Evolutionary conservation across 768 basidiomycete genomes (phyloP).

Genomic region (Tylopilus subfusipes): DNA sequence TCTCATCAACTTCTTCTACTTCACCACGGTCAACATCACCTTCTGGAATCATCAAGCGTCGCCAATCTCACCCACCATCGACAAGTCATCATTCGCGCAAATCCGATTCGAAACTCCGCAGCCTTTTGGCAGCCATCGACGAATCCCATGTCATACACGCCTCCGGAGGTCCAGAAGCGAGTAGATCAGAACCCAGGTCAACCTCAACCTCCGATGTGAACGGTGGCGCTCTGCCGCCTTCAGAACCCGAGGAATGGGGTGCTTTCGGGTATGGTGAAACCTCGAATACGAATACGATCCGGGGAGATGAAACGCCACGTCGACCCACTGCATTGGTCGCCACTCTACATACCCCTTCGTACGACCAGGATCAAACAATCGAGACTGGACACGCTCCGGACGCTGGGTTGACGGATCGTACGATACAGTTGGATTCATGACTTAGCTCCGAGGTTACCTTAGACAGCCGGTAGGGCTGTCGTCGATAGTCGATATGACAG

Average conservation of each 20-base stretch:
- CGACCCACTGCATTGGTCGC: constrained; percentile 32
- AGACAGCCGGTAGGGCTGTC: not conserved
- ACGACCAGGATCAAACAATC: constrained; percentile 21
- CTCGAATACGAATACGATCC: constrained; percentile 30
- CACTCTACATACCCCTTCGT: constrained; percentile 21
- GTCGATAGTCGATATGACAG: not conserved
- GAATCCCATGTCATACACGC: constrained; percentile 46
- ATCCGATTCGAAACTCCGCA: constrained; percentile 65
- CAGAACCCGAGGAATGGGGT: constrained; percentile 38
- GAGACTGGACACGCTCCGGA: constrained; percentile 18
- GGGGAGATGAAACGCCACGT: constrained; percentile 46
- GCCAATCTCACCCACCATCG: constrained; percentile 49
- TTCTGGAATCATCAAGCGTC: constrained; percentile 38
- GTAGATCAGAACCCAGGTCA: constrained; percentile 20
- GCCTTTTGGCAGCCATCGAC: constrained; percentile 68
- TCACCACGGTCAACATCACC: constrained; percentile 55
- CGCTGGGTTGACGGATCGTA: constrained; percentile 27
- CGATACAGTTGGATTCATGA: constrained; percentile 21
- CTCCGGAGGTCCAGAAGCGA: constrained; percentile 20
- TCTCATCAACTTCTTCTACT: constrained; percentile 37
- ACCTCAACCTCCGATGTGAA: constrained; percentile 31
- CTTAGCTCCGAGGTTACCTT: constrained; percentile 10
- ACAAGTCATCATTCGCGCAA: constrained; percentile 44
- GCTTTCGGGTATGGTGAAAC: constrained; percentile 39
- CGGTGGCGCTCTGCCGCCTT: constrained; percentile 15